Percentiles rank a stretch among this genome's conserved stretches.
Evolutionary conservation across 1,139 yeast species (phyloP).

Genomic region (Pichia sp.): DNA sequence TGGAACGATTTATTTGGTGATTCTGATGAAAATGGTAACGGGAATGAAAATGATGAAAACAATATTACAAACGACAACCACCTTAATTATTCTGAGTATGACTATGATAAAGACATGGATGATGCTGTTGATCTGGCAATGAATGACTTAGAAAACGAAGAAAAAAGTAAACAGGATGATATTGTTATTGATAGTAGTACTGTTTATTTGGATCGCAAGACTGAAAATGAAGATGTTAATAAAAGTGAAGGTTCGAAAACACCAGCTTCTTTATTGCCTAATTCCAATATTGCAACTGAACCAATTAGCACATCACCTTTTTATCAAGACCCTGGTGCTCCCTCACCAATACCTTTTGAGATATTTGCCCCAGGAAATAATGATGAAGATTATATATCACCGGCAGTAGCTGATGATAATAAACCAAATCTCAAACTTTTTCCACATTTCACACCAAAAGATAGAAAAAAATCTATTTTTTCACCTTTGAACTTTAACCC

Average conservation of each 20-base stretch:
- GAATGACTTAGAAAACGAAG: not conserved
- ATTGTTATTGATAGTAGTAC: no score
- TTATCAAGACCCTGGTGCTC: slow-evolving; percentile 81
- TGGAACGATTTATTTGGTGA: slow-evolving; percentile 18
- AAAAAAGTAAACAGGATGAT: not conserved
- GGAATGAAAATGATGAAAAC: not conserved
- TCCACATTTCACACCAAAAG: slow-evolving; percentile 10
- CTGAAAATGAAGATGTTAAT: not conserved
- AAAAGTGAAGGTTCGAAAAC: not conserved
- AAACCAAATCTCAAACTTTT: not conserved
- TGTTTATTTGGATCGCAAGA: not conserved
- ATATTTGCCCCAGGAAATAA: slow-evolving; percentile 31
- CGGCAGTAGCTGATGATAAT: slow-evolving; percentile 3
- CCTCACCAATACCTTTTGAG: slow-evolving; percentile 64
- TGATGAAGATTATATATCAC: slow-evolving; percentile 17
- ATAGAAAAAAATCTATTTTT: slow-evolving; percentile 49
- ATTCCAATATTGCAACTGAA: not conserved
- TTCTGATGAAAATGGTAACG: slow-evolving; percentile 4
- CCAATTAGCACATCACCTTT: slow-evolving; percentile 32
- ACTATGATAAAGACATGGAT: slow-evolving; percentile 38
- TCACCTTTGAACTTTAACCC: slow-evolving; percentile 81
- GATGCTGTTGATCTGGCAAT: slow-evolving; percentile 19
- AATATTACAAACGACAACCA: slow-evolving; percentile 30
- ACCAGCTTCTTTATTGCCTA: not conserved
- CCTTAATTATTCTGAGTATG: slow-evolving; percentile 10